These are phyloP conservation scores for Sextonia rubra DNA, from an alignment of 164 flowering plant genomes.

Conservation along the genomic window DNA sequence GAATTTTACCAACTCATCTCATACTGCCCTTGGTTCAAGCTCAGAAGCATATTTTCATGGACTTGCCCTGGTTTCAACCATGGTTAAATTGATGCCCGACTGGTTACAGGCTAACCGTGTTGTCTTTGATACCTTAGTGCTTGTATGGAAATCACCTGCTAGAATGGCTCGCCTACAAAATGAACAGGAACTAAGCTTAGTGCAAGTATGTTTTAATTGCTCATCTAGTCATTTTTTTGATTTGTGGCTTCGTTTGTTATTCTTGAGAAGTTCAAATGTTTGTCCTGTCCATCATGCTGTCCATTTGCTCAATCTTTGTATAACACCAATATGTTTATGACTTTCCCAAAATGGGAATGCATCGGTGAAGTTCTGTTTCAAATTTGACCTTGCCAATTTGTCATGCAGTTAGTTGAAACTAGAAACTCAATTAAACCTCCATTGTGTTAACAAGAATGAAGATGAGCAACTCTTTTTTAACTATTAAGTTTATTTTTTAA, in stretches of 20 bases:
- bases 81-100: slow-evolving; percentile 87
- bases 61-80: slow-evolving; percentile 68
- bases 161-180: slow-evolving; percentile 82
- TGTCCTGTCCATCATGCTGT: neutral
- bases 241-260: neutral
- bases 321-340: no score
- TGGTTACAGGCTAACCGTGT: slow-evolving; percentile 82
- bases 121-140: slow-evolving; percentile 84
- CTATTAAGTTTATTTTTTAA: no score
- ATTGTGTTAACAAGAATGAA: no score
- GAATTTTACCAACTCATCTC: slow-evolving; percentile 22
- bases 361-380: no score
- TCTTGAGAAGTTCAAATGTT: neutral
- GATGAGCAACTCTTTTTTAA: no score
- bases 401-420: no score
- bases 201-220: slow-evolving; percentile 56
- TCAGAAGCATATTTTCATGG: slow-evolving; percentile 93
- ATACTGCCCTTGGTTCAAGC: slow-evolving; percentile 25
- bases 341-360: no score
- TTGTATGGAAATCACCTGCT: slow-evolving; percentile 91
- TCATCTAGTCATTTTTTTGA: neutral
- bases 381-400: no score
- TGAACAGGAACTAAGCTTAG: slow-evolving; percentile 87
- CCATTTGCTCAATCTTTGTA: neutral
- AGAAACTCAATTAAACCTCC: no score